Conservation (phyloP, 352 stramenopile species). For the Phytopythium boreale region DNA sequence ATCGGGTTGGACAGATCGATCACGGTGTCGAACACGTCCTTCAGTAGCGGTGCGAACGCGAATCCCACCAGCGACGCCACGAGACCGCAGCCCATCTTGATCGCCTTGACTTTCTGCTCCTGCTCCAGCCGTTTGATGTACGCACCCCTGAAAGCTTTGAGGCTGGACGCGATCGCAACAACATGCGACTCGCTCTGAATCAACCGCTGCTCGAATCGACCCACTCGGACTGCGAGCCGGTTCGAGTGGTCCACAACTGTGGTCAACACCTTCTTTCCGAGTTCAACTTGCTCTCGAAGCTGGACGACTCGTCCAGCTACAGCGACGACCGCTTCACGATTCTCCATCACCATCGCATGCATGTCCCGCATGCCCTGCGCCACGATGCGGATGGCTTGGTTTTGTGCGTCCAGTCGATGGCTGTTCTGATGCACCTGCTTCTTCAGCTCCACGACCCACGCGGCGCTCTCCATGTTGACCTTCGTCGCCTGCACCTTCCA, state of each 20-base stretch:
- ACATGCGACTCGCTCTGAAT: slow-evolving; percentile 13
- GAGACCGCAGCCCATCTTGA: slow-evolving; percentile 14
- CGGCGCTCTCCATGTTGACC: slow-evolving; percentile 26
- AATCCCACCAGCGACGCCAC: slow-evolving; percentile 17
- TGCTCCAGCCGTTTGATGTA: slow-evolving; percentile 13
- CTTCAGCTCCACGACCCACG: slow-evolving; percentile 32
- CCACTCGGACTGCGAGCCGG: background rate
- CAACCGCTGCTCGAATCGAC: slow-evolving; percentile 8
- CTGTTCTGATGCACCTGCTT: slow-evolving; percentile 13
- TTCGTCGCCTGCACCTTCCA: slow-evolving; percentile 27
- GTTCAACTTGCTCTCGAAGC: slow-evolving; percentile 3
- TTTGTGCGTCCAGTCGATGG: slow-evolving; percentile 12
- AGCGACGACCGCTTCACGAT: slow-evolving; percentile 5
- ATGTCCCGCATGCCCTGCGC: slow-evolving; percentile 11
- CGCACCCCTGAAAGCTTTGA: slow-evolving; percentile 8
- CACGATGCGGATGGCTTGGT: slow-evolving; percentile 8
- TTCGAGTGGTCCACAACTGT: slow-evolving; percentile 6
- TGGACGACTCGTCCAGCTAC: background rate
- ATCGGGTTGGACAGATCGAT: slow-evolving; percentile 19
- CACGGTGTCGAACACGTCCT: slow-evolving; percentile 12
- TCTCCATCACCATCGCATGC: slow-evolving; percentile 13
- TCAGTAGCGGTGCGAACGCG: slow-evolving; percentile 14
- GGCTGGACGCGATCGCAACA: slow-evolving; percentile 3
- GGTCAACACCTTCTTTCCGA: slow-evolving; percentile 3
- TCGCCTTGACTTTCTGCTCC: slow-evolving; percentile 11